Base-by-base conservation (phyloP, 169 alveolate genomes). In the Plasmodium chabaudi region DNA sequence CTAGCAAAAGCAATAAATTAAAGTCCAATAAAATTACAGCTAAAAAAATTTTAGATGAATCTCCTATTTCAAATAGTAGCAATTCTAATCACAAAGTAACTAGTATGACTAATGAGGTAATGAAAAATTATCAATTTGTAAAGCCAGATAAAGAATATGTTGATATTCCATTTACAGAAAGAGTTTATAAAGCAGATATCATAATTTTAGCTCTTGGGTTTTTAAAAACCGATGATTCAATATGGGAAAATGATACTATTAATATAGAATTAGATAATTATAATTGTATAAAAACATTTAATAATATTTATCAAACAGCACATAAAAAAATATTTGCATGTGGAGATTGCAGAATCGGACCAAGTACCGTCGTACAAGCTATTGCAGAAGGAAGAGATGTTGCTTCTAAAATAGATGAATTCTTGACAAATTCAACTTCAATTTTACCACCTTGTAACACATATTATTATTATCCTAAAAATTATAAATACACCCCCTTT, bases 291-390 rank as follows among this genome's bases (percentile, higher is more conserved):
- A 87, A 75, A 64, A 87, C 92, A 34, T 46, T 71, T 17, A 46
- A 69, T 9, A 70, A 68, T 34, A 87, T 55, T 44, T 87, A 87
- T 70, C 91, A 86, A 72, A 86, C 91, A 7, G 60, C 69, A 53
- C 46, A 70, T 27, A 86, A 86, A 51, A 68, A 86, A 19, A 86
- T 93, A 67, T 93, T 89, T 60, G 94, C 94, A 19, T 93, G 94
- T 13, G 95, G 95, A 5, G 95, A 93, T 65, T 93, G 95, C 67
- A 64, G 94, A 46, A 87, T 93, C 6, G 95, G 95, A 23, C 92
- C 92, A 39, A 88, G 93, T 9, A 77, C 92, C 23, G 94, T 93
- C 49, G 95, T 93, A 23, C 92, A 92, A 77, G 95, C 94, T 2
- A 89, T 93, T 77, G 91, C 90, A 64, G 95, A 74, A 57, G 93